phyloP scores from a whole-genome alignment of 805 yeast species.

The Cyberlindnera xishuangbannaensis region DNA sequence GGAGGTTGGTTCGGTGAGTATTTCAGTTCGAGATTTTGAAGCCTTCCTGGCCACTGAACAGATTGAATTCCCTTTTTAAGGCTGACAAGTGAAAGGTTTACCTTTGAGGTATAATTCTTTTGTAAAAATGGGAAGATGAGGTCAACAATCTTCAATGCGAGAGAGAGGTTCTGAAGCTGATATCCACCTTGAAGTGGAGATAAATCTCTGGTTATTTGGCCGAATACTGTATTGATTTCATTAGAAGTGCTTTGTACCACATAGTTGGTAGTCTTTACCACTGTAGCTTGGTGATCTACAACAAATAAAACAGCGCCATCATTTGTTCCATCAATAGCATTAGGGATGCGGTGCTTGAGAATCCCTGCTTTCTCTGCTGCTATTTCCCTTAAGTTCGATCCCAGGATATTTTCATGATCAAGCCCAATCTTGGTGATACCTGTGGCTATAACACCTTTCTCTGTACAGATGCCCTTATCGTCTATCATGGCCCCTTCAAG shows the following conservation, averaged over 20 bases:
- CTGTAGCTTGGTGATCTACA: conserved; percentile 34
- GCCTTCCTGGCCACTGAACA: conserved; percentile 83
- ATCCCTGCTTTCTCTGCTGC: conserved; percentile 87
- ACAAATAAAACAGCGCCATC: conserved; percentile 42
- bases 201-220: conserved; percentile 23
- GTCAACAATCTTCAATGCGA: conserved; percentile 57
- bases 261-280: conserved; percentile 25
- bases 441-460: conserved; percentile 45
- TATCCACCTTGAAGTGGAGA: conserved; percentile 69
- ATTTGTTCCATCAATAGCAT: conserved; percentile 69
- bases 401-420: conserved; percentile 79
- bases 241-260: conserved; percentile 12
- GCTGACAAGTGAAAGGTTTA: conserved; percentile 27
- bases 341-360: conserved; percentile 51
- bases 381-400: conserved; percentile 56
- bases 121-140: conserved; percentile 23
- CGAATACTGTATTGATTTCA: conserved; percentile 27
- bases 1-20: conserved; percentile 20
- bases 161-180: conserved; percentile 63
- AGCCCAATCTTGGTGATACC: conserved; percentile 82
- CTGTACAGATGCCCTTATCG: conserved; percentile 6
- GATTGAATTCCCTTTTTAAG: conserved; percentile 46
- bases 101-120: conserved; percentile 19
- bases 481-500: conserved; percentile 28
- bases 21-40: conserved; percentile 46